Base-by-base conservation (phyloP, 108 stramenopile genomes). In the Aurantiochytrium sp. region DNA sequence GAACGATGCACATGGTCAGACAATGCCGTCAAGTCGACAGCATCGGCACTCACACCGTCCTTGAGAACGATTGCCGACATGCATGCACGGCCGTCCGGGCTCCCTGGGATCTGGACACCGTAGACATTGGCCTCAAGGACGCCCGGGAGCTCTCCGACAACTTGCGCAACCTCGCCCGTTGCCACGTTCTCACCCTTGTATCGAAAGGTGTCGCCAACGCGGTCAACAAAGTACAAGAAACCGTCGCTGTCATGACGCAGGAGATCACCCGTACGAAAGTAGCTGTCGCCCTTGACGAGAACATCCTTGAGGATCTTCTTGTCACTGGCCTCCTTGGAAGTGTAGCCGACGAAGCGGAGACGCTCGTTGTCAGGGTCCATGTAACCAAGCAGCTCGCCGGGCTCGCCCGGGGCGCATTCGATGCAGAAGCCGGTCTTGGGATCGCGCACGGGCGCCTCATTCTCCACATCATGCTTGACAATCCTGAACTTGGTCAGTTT, bases 171-270 rank as follows among this genome's bases (percentile, higher is more conserved):
- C 89, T 93, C 93, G 16, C 91, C 91, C n/a, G 93, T 93, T 8
- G 93, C 88, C 14, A 94, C 92, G 89, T 94, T 94, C 89, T 94
- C 93, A 8, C 93, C 94, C 88, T 94, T 94, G 93, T 93, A 94
- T 18, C 94, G 91, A 90, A 92, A 94, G 4, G 93, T 94, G 88
- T 94, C 94, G 35, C 94, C 94, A 43, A 93, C 83, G 21, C 94
- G 89, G 87, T 94, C 94, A 6, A 87, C 89, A 90, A 93, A 94
- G 90, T 91, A 94, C 64, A 90, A 87, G 88, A 88, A 94, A 4
- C 94, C 94, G 25, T 60, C 72, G 19, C 28, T 14, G 73, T 94
- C 94, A 29, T 59, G 55, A 5, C 58, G 35, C 4, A 94, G 87
- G 16, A 94, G 83, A 58, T 94, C 94, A 5, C 94, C 94, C 35